Evolutionary conservation across 352 stramenopile genomes (phyloP), one percentile per base, ranked within the genome.

Genomic region (Blastocystis sp.): DNA sequence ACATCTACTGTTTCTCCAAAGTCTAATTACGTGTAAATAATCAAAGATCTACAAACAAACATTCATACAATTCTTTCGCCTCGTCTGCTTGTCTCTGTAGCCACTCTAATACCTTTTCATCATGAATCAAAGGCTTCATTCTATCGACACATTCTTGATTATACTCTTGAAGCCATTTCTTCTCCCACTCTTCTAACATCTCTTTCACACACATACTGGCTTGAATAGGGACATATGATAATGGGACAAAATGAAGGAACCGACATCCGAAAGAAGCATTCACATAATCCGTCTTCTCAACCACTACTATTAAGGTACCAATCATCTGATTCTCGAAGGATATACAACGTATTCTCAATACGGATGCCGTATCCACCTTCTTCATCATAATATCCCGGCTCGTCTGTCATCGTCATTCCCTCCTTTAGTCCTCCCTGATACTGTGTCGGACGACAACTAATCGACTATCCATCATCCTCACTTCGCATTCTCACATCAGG

Each of bases 221-320:
- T 90, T 98, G 94, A 89, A 99, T 98, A 27, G 97, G 97, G 73
- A 96, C 95, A 91, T 98, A 94, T 24, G 96, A 99, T 69, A 99
- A 92, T 63, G 93, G 96, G 78, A 95, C 92, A 89, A 99, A 98
- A 88, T 93, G 92, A 67, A 97, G 94, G 87, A 97, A 99, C 73
- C 59, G 85, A 69, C 92, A 96, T 90, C 90, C 93, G 80, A 65
- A 92, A 88, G 71, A 88, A 67, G 56, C 67, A 80, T 59, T 90
- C 86, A 66, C 89, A 87, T 67, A 89, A 87, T 4, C 74, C 29
- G n/a, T 54, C 27, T 27, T 66, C 59, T 35, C 88, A 37, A 21
- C 61, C 58, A 21, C 32, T 67, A 29, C 73, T 63, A 14, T 91
- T 74, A 69, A 90, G 81, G 58, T 88, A 78, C 39, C 86, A 86